Conservation (phyloP, 2,329 filamentous ascomycete species). For the Pseudogymnoascus sp. region DNA sequence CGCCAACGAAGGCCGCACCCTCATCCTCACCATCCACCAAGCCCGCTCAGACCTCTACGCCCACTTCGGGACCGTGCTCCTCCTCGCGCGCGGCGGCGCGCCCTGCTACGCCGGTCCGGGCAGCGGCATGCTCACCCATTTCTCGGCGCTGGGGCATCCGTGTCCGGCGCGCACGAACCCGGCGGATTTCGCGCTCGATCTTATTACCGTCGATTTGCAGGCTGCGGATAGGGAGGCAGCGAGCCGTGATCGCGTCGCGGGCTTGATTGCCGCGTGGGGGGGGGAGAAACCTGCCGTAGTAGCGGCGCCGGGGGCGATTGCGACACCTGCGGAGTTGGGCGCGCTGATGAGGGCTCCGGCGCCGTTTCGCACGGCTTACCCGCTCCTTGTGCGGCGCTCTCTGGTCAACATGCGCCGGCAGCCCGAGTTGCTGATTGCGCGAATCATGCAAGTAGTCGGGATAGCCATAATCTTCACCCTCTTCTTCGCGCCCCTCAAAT, state of each 20-base stretch:
- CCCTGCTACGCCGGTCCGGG: constrained; percentile 60
- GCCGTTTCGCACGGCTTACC: constrained; percentile 53
- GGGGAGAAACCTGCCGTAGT: constrained; percentile 17
- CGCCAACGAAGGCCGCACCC: constrained; percentile 62
- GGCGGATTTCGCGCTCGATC: constrained; percentile 67
- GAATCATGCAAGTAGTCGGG: constrained; percentile 58
- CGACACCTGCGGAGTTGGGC: constrained; percentile 64
- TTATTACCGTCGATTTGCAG: constrained; percentile 69
- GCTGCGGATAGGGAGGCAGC: constrained; percentile 52
- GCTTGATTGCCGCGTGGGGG: constrained; percentile 52
- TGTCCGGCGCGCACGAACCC: constrained; percentile 66
- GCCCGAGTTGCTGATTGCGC: constrained; percentile 53
- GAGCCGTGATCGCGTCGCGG: constrained; percentile 53
- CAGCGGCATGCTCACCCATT: constrained; percentile 56
- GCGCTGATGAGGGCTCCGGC: constrained; percentile 56
- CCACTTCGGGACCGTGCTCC: constrained; percentile 62
- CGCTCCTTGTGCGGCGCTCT: constrained; percentile 58
- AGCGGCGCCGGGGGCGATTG: constrained; percentile 24
- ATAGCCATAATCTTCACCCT: constrained; percentile 54
- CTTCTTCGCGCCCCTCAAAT: constrained; percentile 63
- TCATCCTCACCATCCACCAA: constrained; percentile 73
- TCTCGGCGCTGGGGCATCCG: constrained; percentile 48
- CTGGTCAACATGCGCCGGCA: constrained; percentile 61
- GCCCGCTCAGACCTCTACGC: constrained; percentile 64
- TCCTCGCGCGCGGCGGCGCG: constrained; percentile 61